These are phyloP conservation scores for Ceratocystis alfenasii DNA, from an alignment of 2,329 filamentous ascomycete species.

Conservation along the genomic window DNA sequence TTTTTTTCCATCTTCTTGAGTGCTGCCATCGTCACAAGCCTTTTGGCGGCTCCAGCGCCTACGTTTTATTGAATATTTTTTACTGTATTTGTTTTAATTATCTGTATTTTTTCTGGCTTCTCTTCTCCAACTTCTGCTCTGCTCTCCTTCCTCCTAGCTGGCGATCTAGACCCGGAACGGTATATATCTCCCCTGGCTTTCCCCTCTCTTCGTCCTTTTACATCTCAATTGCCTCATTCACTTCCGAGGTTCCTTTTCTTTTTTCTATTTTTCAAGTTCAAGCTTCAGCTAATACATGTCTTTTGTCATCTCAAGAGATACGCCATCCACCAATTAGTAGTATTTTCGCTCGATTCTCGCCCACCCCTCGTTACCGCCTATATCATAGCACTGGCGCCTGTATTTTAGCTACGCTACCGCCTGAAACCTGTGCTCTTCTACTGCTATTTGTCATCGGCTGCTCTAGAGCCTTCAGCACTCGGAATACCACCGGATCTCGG, in stretches of 20 bases:
- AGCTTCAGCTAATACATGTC: not conserved
- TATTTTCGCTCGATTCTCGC: not conserved
- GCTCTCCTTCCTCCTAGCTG: not conserved
- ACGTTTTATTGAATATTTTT: not conserved
- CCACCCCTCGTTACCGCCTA: not conserved
- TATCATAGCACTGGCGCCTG: not conserved
- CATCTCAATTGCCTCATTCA: not conserved
- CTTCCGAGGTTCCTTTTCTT: not conserved
- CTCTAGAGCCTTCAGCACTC: not conserved
- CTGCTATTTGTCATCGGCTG: not conserved
- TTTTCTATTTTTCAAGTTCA: not conserved
- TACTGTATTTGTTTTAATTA: not conserved
- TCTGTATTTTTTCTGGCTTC: not conserved
- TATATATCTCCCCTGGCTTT: conserved; percentile 6
- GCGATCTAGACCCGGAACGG: not conserved
- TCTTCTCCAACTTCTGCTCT: not conserved
- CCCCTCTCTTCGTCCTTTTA: conserved; percentile 1
- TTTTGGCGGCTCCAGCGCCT: not conserved
- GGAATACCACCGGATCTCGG: conserved; percentile 10
- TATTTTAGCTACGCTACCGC: not conserved
- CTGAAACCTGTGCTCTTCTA: not conserved
- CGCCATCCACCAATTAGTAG: not conserved
- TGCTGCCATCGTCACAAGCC: not conserved
- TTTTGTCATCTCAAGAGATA: not conserved
- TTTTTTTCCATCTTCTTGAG: not conserved